Evolutionary conservation across 352 stramenopile genomes (phyloP).

Genomic region (Phytophthora nicotianae): DNA sequence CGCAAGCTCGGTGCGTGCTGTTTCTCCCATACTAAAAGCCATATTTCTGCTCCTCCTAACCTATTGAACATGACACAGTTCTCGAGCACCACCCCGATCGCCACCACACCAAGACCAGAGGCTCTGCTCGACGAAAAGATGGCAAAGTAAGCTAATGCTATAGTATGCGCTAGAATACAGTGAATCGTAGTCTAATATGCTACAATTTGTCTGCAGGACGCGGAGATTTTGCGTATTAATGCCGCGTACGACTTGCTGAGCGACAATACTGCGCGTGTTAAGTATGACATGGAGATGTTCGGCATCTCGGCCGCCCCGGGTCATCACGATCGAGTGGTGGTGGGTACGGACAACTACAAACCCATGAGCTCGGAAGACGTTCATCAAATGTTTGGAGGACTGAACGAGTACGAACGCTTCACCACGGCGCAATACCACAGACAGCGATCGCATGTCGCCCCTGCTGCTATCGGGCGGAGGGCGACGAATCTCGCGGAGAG

Average conservation of each 20-base stretch:
- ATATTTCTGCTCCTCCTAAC: background rate
- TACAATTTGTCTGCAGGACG: conserved; percentile 28
- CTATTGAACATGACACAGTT: conserved; percentile 35
- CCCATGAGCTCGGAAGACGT: conserved; percentile 75
- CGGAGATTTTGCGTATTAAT: conserved; percentile 72
- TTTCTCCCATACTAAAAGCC: background rate
- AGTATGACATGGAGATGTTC: conserved; percentile 80
- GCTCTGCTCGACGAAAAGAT: conserved; percentile 31
- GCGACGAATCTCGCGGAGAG: conserved; percentile 66
- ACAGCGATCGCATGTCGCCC: conserved; percentile 57
- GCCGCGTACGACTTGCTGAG: conserved; percentile 76
- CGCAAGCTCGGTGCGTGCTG: conserved; percentile 64
- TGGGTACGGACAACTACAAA: conserved; percentile 49
- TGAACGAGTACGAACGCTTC: conserved; percentile 81
- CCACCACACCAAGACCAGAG: conserved; percentile 37
- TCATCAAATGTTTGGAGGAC: conserved; percentile 71
- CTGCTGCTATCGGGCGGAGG: conserved; percentile 60
- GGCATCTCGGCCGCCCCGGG: conserved; percentile 53
- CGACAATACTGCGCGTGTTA: conserved; percentile 46
- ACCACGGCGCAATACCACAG: conserved; percentile 77
- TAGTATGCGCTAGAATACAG: background rate
- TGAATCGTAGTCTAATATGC: background rate
- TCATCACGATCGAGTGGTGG: conserved; percentile 35
- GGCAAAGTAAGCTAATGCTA: conserved; percentile 30
- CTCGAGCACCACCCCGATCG: conserved; percentile 79